Base-by-base conservation (phyloP, 345 rosid genomes). In the Gossypium herbaceum region DNA sequence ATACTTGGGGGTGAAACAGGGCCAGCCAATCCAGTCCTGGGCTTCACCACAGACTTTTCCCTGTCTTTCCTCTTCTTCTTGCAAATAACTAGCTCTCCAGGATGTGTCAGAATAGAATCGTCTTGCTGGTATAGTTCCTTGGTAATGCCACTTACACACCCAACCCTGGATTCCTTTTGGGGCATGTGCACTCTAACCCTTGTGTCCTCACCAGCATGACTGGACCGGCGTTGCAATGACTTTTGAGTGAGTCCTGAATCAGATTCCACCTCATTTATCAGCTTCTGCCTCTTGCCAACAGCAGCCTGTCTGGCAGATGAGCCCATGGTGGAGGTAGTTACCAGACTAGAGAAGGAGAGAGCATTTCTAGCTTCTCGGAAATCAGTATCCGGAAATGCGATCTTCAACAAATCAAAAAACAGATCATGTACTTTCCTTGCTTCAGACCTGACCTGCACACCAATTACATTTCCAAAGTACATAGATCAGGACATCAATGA, bases 21-120 rank as follows among this genome's bases (percentile, higher is more conserved):
- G 27, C 89, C 91, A 66, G 87, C 77, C 55, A 92, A 84, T 66
- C 90, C 92, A 12, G 89, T 65, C 86, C 95, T 80, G 12, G 89
- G 69, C 85, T 83, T 93, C 51, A 76, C 88, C 13, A 65, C 70
- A 5, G 87, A 84, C 82, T 96, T 93, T 81, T 96, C 99, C 76
- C 99, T 68, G 81, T 96, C 99, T 85, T 89, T 93, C 86, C 99
- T 96, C 84, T 89, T 96, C 88, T 96, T 96, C 90, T 96, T 96
- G 94, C 98, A 92, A 79, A 91, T 88, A 62, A 96, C 94, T 82
- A 96, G 79, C 76, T 93, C 97, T 41, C 98, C 98, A 20, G 99
- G 98, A 81, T 96, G 99, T 70, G 87, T 79, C 34, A 83, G 78
- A 54, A 84, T 86, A 78, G 97, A 86, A 73, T 88, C 97, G 72